Base-by-base conservation (phyloP, 495 filamentous ascomycete species). In the Xylaria palmicola region DNA sequence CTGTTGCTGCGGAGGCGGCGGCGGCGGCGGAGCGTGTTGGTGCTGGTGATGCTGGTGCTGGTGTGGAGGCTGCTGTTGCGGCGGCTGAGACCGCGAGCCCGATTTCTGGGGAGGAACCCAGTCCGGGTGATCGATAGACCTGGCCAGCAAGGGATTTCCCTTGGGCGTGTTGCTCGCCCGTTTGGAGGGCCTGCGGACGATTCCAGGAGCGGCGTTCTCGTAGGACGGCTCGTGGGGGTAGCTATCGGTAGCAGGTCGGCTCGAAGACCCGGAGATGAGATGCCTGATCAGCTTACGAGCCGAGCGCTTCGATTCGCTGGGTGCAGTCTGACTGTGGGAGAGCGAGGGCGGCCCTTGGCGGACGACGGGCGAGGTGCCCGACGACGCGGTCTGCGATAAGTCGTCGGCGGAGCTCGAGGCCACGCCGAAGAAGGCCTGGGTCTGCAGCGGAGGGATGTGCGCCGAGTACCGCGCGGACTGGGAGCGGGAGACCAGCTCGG, bases 101-200 rank as follows among this genome's bases (percentile, higher is more conserved):
- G 72, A 74, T 45, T 72, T 65, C 62, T 75, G 77, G 26, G 78
- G 73, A 47, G 72, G 63, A 56, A 64, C 66, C 76, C 77, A 64
- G 67, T 77, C 62, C 68, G 77, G 67, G 72, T 75, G 66, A 62
- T 71, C 68, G 64, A 72, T 67, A 71, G 71, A 48, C 44, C 69
- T 55, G 8, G 66, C 47, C 55, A 71, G 62, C 36, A 71, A 62
- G 45, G 57, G 29, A 30, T 41, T 63, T 8, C 62, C 64, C 64
- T 62, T 69, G 32, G 59, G 26, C 22, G 71, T 67, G 41, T 74
- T 72, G 65, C 79, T 80, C 49, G 77, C 68, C 49, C 80, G 70
- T 65, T 80, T 81, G 13, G 82, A 83, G 13, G 77, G 75, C 59
- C 79, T 71, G 58, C 81, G 80, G 50, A 63, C 72, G 12, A 80